phyloP scores from a whole-genome alignment of 2,329 filamentous ascomycete genomes.

The Colletotrichum caudatum region DNA sequence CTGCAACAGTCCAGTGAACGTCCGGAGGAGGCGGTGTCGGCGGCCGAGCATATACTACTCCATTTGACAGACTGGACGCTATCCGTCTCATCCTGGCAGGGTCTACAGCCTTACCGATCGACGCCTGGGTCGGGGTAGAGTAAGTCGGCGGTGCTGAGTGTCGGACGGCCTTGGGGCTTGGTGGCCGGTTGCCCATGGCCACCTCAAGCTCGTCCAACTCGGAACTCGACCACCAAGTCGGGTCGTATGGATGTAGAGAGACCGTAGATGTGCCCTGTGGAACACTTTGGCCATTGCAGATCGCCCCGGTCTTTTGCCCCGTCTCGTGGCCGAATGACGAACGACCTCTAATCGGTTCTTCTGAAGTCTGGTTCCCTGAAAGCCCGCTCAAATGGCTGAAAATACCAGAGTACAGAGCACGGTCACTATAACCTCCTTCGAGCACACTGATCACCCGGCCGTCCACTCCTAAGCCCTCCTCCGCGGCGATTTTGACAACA shows the following conservation, averaged over 20 bases:
- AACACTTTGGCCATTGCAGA: conserved; percentile 50
- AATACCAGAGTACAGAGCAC: conserved; percentile 88
- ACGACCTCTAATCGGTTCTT: conserved; percentile 45
- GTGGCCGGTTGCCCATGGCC: conserved; percentile 63
- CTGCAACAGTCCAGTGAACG: conserved; percentile 87
- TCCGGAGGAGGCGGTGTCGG: conserved; percentile 80
- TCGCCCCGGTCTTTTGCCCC: conserved; percentile 62
- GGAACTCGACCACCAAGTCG: conserved; percentile 76
- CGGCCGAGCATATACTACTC: conserved; percentile 55
- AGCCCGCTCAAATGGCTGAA: conserved; percentile 91
- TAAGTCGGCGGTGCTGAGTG: conserved; percentile 76
- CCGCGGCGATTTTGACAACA: conserved; percentile 82
- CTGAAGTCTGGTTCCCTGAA: conserved; percentile 63
- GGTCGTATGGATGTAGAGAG: conserved; percentile 67
- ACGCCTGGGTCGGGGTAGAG: conserved; percentile 89
- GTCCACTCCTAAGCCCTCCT: conserved; percentile 81
- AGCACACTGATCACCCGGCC: conserved; percentile 92
- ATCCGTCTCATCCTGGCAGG: conserved; percentile 74
- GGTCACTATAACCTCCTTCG: conserved; percentile 95
- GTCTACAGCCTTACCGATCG: conserved; percentile 81
- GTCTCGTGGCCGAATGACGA: conserved; percentile 70
- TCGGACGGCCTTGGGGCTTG: conserved; percentile 66
- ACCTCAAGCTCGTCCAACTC: conserved; percentile 78
- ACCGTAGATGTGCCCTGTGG: conserved; percentile 44
- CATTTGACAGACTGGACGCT: conserved; percentile 65